A percentile compares a stretch with the other conserved stretches of the same genome.
Conservation (phyloP, 208 protist genomes). For the Tetramitus jugosus region DNA sequence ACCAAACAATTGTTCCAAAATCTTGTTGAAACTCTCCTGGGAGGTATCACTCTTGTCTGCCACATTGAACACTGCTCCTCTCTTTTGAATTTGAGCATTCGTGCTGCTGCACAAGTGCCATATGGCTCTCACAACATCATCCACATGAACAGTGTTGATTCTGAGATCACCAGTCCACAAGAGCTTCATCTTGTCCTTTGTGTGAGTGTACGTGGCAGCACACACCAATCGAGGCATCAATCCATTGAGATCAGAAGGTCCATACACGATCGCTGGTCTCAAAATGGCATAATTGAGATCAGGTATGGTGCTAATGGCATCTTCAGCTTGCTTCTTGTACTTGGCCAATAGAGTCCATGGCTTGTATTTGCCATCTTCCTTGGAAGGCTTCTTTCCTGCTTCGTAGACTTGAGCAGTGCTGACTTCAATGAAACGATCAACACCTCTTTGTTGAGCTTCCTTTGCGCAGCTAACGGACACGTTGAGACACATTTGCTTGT, state of each 20-base stretch:
- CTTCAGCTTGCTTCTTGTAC: conserved; percentile 61
- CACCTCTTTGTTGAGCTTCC: conserved; percentile 46
- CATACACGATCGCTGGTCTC: conserved; percentile 76
- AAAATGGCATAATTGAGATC: conserved; percentile 62
- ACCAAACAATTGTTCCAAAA: conserved; percentile 63
- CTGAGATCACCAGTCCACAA: conserved; percentile 64
- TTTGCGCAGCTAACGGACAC: conserved; percentile 54
- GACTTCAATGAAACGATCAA: conserved; percentile 68
- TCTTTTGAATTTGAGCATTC: conserved; percentile 27
- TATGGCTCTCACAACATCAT: conserved; percentile 66
- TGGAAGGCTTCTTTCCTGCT: conserved; percentile 42
- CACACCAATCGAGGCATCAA: conserved; percentile 69
- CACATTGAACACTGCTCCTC: conserved; percentile 66
- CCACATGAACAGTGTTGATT: conserved; percentile 81
- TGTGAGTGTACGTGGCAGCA: conserved; percentile 68
- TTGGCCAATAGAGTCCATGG: conserved; percentile 71
- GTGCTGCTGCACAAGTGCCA: conserved; percentile 59
- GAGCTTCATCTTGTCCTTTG: conserved; percentile 72
- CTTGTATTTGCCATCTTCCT: conserved; percentile 53
- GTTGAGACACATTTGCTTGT: conserved; percentile 59
- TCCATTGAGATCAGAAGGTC: conserved; percentile 60
- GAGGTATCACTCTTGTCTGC: conserved; percentile 72
- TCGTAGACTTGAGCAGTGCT: conserved; percentile 79
- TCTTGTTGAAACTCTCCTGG: conserved; percentile 63
- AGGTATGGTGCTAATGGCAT: conserved; percentile 32